phyloP scores from a whole-genome alignment of 2,329 filamentous ascomycete species.

The Graphilbum sp. region DNA sequence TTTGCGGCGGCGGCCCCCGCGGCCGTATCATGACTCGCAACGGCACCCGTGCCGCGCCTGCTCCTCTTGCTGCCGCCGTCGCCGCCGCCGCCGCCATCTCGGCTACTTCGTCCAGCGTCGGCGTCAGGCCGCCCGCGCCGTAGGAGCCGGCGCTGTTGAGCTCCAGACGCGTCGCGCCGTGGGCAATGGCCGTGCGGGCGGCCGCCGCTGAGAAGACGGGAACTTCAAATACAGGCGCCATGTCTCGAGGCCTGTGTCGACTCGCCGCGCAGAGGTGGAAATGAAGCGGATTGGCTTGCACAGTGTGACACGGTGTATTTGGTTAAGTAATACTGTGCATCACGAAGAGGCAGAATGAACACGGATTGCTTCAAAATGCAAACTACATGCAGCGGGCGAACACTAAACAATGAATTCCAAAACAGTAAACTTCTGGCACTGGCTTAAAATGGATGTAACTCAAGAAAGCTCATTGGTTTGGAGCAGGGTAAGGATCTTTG shows the following conservation, averaged over 20 bases:
- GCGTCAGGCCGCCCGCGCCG: conserved; percentile 32
- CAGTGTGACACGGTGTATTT: too few relatives aligned
- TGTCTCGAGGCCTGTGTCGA: background rate
- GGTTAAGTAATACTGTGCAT: too few relatives aligned
- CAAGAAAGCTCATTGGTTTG: too few relatives aligned
- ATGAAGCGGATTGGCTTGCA: too few relatives aligned
- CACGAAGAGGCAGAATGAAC: too few relatives aligned
- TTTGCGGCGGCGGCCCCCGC: conserved; percentile 17
- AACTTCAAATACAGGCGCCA: conserved; percentile 24
- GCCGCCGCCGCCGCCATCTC: conserved; percentile 9
- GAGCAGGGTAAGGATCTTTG: too few relatives aligned
- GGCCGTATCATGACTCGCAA: conserved; percentile 41
- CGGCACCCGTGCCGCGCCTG: conserved; percentile 17
- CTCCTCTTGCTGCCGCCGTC: too few relatives aligned
- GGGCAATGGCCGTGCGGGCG: conserved; percentile 21
- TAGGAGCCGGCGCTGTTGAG: conserved; percentile 37
- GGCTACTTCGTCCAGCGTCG: conserved; percentile 22
- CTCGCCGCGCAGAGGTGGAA: background rate
- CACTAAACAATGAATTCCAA: too few relatives aligned
- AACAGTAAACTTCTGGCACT: too few relatives aligned
- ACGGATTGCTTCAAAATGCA: too few relatives aligned
- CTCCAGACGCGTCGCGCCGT: conserved; percentile 34
- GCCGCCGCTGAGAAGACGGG: conserved; percentile 32
- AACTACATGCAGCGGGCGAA: too few relatives aligned
- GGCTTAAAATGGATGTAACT: too few relatives aligned